Evolutionary conservation across 495 filamentous ascomycete genomes (phyloP), one percentile per base, ranked within the genome.

Genomic region (Cercophora scortea): DNA sequence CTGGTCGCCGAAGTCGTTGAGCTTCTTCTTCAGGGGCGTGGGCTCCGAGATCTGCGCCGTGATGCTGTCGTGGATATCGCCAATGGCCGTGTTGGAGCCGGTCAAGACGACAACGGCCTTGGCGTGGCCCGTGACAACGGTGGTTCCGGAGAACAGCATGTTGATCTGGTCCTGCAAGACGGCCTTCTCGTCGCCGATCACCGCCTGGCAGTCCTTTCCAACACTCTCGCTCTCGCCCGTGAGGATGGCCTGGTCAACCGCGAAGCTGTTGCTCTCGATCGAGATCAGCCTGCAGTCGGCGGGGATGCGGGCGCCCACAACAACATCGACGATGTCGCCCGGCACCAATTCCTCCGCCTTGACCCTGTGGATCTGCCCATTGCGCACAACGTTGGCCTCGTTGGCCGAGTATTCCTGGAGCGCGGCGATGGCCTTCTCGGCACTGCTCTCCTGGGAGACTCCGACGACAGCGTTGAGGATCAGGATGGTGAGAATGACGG

Each of bases 361-460:
- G 69, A 97, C 75, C 40, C 84, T 78, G 56, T 82, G 80, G 50
- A 90, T 64, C 53, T 82, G 79, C 13, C 92, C 90, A 62, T 81
- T 79, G 54, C 94, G 86, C 45, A 96, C 62, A 47, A 94, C 91
- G 66, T 91, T 99, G 55, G 94, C 93, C 73, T 96, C 88, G 63
- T 96, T 97, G 52, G 94, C 94, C 40, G 92, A 96, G 71, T 99
- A 99, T 80, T 99, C 91, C 71, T 99, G 92, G 36, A 99, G 82
- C 42, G 94, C 94, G 10, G 94, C 90, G 70, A 99, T 99, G 9
- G 94, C 94, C 69, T 96, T 96, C 67, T 99, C 94, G 35, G 94
- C 94, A 63, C 90, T 96, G 68, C 87, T 95, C 76, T 99, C 94
- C 78, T 99, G 94, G 42, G 90, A 95, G 15, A 99, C 94, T 57